Evolutionary conservation across 176 grass and related monocot species (phyloP).

Genomic region (Panicum miliaceum): DNA sequence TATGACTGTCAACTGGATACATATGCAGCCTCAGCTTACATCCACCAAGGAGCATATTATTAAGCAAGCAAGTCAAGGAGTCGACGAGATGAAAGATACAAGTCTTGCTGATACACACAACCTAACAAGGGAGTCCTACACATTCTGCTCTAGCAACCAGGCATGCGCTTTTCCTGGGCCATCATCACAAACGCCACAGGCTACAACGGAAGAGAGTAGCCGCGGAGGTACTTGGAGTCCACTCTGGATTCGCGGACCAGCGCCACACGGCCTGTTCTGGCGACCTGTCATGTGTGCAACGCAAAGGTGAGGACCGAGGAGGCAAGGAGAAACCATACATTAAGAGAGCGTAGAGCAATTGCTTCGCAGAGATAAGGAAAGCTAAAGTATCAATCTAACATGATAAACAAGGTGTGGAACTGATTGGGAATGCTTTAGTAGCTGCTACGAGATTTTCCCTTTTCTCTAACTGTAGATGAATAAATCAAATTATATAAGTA

Average conservation of each 20-base stretch:
- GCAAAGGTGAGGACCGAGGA: not conserved
- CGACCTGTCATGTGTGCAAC: slow-evolving; percentile 56
- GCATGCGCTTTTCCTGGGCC: not conserved
- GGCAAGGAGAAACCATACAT: not conserved
- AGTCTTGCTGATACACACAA: not conserved
- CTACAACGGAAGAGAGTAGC: slow-evolving; percentile 66
- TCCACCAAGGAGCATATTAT: not conserved
- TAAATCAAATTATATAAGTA: not conserved
- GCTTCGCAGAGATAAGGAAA: not conserved
- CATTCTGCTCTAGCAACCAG: slow-evolving; percentile 25
- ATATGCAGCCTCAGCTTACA: slow-evolving; percentile 10
- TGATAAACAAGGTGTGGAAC: not conserved
- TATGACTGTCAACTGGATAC: slow-evolving; percentile 14
- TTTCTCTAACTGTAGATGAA: not conserved
- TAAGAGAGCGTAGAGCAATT: not conserved
- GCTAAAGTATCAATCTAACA: not conserved
- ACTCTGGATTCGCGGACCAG: slow-evolving; percentile 80
- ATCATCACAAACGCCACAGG: not conserved
- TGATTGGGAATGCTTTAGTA: not conserved
- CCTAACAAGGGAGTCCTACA: slow-evolving; percentile 3
- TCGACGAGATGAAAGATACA: not conserved
- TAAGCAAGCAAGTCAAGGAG: not conserved
- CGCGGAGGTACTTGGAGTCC: slow-evolving; percentile 78
- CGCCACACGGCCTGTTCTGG: slow-evolving; percentile 80
- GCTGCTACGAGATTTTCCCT: not conserved